Percentiles rank a stretch among this genome's conserved stretches.
phyloP scores from a whole-genome alignment of 768 basidiomycete species.

The Rhodocollybia butyracea region DNA sequence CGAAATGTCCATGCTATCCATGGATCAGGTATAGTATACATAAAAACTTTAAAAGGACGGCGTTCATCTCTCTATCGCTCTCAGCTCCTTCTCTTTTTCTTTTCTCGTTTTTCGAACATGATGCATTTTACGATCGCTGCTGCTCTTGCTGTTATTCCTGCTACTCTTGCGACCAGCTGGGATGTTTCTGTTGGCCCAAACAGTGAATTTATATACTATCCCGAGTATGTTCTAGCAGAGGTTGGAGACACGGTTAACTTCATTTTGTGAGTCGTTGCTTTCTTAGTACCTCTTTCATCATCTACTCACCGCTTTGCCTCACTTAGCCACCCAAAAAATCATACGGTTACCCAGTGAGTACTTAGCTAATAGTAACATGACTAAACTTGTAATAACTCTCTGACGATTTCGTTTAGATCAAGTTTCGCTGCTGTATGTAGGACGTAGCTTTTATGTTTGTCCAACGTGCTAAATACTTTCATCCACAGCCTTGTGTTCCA shows the following conservation, averaged over 20 bases:
- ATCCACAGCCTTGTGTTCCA: conserved; percentile 22
- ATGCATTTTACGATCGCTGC: neutral
- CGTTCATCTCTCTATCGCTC: neutral
- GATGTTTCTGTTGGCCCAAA: conserved; percentile 34
- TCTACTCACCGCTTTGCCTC: conserved; percentile 33
- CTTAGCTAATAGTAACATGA: neutral
- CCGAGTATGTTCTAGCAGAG: conserved; percentile 35
- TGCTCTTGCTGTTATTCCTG: conserved; percentile 23
- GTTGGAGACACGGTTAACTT: conserved; percentile 46
- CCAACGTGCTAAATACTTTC: neutral
- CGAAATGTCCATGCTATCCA: too few relatives aligned
- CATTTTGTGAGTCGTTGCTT: conserved; percentile 38
- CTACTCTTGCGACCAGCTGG: conserved; percentile 23
- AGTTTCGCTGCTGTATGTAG: conserved; percentile 34
- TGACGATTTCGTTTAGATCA: conserved; percentile 15
- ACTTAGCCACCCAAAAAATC: conserved; percentile 43
- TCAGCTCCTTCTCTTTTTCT: neutral
- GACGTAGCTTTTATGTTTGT: conserved; percentile 22
- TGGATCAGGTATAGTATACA: too few relatives aligned
- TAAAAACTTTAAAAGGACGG: too few relatives aligned
- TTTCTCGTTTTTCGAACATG: neutral
- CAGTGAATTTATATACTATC: conserved; percentile 28
- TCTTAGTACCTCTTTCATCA: conserved; percentile 37
- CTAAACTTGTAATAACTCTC: neutral
- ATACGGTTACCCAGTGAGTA: conserved; percentile 39